A percentile compares a stretch with the other conserved stretches of the same genome.
Evolutionary conservation across 495 filamentous ascomycete species (phyloP).

Genomic region (Penicillium malachiteum): DNA sequence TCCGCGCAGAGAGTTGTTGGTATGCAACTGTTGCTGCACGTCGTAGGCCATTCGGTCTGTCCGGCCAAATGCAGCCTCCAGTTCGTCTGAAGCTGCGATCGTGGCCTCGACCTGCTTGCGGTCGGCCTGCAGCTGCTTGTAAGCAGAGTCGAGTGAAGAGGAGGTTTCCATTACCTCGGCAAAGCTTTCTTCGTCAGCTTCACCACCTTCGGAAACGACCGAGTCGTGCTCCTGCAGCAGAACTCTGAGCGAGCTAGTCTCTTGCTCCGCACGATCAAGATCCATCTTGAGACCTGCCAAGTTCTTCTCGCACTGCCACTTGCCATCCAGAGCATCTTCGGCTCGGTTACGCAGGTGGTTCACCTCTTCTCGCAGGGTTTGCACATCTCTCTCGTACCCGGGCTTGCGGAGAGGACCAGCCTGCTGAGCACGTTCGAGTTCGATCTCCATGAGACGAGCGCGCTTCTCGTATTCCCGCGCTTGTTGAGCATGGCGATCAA

Average conservation of each 20-base stretch:
- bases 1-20: constrained; percentile 69
- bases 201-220: constrained; percentile 53
- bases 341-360: constrained; percentile 80
- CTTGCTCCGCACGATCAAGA: constrained; percentile 90
- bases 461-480: constrained; percentile 76
- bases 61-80: constrained; percentile 67
- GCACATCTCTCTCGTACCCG: constrained; percentile 81
- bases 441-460: constrained; percentile 70
- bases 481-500: constrained; percentile 83
- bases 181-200: constrained; percentile 43
- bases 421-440: constrained; percentile 69
- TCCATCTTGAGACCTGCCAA: constrained; percentile 94
- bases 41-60: constrained; percentile 74
- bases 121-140: constrained; percentile 76
- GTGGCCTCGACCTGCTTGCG: constrained; percentile 65
- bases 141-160: constrained; percentile 73
- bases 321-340: constrained; percentile 93
- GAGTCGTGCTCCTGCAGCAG: constrained; percentile 89
- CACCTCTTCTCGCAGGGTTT: constrained; percentile 76
- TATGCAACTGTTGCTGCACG: constrained; percentile 73
- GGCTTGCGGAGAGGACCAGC: constrained; percentile 65
- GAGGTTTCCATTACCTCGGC: constrained; percentile 59
- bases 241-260: constrained; percentile 75
- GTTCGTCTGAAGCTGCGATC: constrained; percentile 62
- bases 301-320: constrained; percentile 95